These are phyloP conservation scores for Gynandropsis gynandra DNA, from an alignment of 345 rosid genomes.

Conservation along the genomic window DNA sequence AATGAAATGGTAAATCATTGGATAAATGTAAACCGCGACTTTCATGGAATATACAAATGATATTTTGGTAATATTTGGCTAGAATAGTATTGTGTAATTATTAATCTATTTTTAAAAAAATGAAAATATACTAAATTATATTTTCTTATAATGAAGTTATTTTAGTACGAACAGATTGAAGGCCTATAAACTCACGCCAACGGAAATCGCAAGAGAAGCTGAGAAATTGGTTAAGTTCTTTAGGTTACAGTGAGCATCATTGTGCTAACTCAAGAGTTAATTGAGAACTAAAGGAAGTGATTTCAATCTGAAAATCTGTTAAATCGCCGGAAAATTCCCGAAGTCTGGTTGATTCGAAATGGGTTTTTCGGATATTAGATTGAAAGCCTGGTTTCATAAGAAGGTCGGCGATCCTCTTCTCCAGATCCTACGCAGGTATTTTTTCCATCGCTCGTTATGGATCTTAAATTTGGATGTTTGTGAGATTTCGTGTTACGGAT, in stretches of 20 bases:
- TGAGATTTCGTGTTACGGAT: conserved; percentile 7
- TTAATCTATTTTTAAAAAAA: too few relatives aligned
- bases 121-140: too few relatives aligned
- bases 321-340: neutral
- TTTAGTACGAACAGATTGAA: too few relatives aligned
- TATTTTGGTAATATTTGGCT: too few relatives aligned
- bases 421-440: conserved; percentile 64
- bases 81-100: too few relatives aligned
- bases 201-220: too few relatives aligned
- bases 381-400: conserved; percentile 42
- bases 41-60: too few relatives aligned
- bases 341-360: conserved; percentile 16
- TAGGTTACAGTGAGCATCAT: conserved; percentile 1
- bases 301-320: conserved; percentile 10
- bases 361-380: conserved; percentile 30
- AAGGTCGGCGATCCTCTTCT: conserved; percentile 67
- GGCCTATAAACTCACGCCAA: too few relatives aligned
- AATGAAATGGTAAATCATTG: too few relatives aligned
- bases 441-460: neutral
- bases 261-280: neutral
- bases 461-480: neutral
- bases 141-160: too few relatives aligned
- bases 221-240: neutral
- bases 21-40: too few relatives aligned
- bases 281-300: neutral